These are phyloP conservation scores for Russula abietina DNA, from an alignment of 768 basidiomycete species.

Conservation along the genomic window DNA sequence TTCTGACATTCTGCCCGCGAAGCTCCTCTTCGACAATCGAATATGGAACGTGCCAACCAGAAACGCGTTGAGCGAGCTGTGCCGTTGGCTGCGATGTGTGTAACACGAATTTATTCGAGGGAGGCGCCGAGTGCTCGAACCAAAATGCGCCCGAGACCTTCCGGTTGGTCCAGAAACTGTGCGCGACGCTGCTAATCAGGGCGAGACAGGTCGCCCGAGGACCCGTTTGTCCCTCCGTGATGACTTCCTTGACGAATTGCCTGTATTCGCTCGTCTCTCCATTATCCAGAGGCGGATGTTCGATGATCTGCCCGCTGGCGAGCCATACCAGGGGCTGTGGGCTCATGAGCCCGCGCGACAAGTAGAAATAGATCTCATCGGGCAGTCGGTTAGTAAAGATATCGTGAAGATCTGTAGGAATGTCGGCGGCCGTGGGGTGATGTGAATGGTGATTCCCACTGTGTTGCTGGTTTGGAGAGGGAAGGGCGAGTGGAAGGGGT, in stretches of 20 bases:
- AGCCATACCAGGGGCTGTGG: slow-evolving; percentile 95
- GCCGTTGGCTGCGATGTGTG: slow-evolving; percentile 77
- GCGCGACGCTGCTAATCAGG: slow-evolving; percentile 71
- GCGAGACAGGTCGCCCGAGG: slow-evolving; percentile 90
- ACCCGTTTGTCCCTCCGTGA: slow-evolving; percentile 91
- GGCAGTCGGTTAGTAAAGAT: slow-evolving; percentile 93
- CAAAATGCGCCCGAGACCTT: slow-evolving; percentile 71
- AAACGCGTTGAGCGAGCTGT: slow-evolving; percentile 81
- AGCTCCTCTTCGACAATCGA: slow-evolving; percentile 87
- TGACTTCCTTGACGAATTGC: slow-evolving; percentile 91
- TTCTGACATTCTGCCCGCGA: slow-evolving; percentile 87
- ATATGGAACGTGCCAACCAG: slow-evolving; percentile 86
- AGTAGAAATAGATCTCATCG: slow-evolving; percentile 94
- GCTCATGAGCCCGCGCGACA: slow-evolving; percentile 84
- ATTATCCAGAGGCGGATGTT: slow-evolving; percentile 86
- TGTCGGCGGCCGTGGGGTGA: slow-evolving; percentile 77
- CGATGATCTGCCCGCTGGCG: slow-evolving; percentile 76
- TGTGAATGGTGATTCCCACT: slow-evolving; percentile 53
- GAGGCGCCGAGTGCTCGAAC: slow-evolving; percentile 56
- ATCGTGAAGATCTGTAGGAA: slow-evolving; percentile 87
- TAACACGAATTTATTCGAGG: slow-evolving; percentile 48
- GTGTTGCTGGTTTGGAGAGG: slow-evolving; percentile 42
- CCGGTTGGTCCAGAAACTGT: slow-evolving; percentile 74
- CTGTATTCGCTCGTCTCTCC: slow-evolving; percentile 94
- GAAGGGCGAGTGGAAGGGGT: slow-evolving; percentile 72